A percentile compares a stretch with the other conserved stretches of the same genome.
These are phyloP conservation scores for Laguncularia racemosa DNA, from an alignment of 345 rosid genomes.

Conservation along the genomic window DNA sequence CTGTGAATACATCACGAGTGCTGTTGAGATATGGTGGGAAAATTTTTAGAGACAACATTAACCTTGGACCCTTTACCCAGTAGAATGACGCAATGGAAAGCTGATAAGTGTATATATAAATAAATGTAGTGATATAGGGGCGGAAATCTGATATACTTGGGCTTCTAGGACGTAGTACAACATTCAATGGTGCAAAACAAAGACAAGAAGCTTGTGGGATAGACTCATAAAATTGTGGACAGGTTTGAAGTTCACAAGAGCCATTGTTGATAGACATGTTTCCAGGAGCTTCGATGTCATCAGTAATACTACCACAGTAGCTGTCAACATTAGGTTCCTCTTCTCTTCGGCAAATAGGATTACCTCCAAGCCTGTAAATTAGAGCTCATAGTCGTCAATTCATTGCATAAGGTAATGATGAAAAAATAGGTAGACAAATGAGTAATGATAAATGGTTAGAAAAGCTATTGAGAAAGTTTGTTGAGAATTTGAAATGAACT, in stretches of 20 bases:
- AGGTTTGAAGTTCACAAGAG: conserved; percentile 29
- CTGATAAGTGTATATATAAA: conserved; percentile 27
- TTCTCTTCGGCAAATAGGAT: conserved; percentile 41
- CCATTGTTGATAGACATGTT: conserved; percentile 6
- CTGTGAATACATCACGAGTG: conserved; percentile 17
- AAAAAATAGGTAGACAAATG: background rate
- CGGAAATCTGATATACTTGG: conserved; percentile 41
- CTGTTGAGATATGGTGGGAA: conserved; percentile 21
- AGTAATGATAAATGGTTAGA: too few relatives aligned
- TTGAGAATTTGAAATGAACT: too few relatives aligned
- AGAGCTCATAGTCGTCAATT: background rate
- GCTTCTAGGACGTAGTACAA: conserved; percentile 37
- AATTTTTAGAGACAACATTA: conserved; percentile 31
- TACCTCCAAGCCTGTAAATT: conserved; percentile 47
- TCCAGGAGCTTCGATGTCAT: conserved; percentile 21
- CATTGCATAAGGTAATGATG: conserved; percentile 1
- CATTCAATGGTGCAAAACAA: conserved; percentile 47
- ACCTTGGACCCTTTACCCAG: conserved; percentile 45
- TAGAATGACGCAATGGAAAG: conserved; percentile 19
- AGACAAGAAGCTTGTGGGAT: conserved; percentile 37
- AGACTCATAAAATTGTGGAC: conserved; percentile 25
- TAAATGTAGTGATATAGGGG: conserved; percentile 22
- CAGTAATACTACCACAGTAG: conserved; percentile 25
- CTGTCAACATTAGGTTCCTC: conserved; percentile 21
- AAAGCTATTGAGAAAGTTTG: too few relatives aligned